These are phyloP conservation scores for Exutisphaerella laricina DNA, from an alignment of 2,329 filamentous ascomycete species.

Conservation along the genomic window DNA sequence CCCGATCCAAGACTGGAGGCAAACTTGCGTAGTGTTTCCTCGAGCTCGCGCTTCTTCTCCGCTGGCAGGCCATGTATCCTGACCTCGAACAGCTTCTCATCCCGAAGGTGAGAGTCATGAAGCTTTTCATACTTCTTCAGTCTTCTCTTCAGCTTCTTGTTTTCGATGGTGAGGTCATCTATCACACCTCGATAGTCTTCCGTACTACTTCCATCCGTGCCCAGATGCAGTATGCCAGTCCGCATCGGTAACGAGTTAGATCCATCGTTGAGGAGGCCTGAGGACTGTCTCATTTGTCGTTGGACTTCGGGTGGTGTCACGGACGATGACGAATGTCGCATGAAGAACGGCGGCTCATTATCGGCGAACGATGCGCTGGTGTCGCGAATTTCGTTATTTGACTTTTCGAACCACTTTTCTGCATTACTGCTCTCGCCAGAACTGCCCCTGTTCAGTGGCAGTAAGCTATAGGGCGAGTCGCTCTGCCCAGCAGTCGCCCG, in stretches of 20 bases:
- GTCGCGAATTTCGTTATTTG: slow-evolving; percentile 44
- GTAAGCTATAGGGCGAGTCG: slow-evolving; percentile 38
- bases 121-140: slow-evolving; percentile 65
- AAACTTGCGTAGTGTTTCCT: slow-evolving; percentile 66
- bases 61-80: slow-evolving; percentile 68
- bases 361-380: slow-evolving; percentile 37
- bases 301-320: slow-evolving; percentile 37
- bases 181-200: slow-evolving; percentile 79
- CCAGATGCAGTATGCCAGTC: slow-evolving; percentile 39
- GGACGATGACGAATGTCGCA: slow-evolving; percentile 36
- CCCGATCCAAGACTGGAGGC: slow-evolving; percentile 56
- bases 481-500: slow-evolving; percentile 10
- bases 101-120: slow-evolving; percentile 60
- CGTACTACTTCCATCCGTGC: slow-evolving; percentile 53
- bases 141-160: slow-evolving; percentile 69
- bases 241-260: slow-evolving; percentile 21
- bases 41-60: slow-evolving; percentile 69
- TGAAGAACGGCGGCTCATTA: slow-evolving; percentile 41
- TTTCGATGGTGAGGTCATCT: slow-evolving; percentile 79
- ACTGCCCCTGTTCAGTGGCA: slow-evolving; percentile 37
- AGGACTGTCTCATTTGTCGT: slow-evolving; percentile 12
- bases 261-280: slow-evolving; percentile 6
- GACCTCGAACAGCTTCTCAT: slow-evolving; percentile 78
- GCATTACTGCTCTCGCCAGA: slow-evolving; percentile 49
- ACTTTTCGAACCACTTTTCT: slow-evolving; percentile 48